phyloP scores from a whole-genome alignment of 2,329 filamentous ascomycete genomes.

The Colletotrichum higginsianum region DNA sequence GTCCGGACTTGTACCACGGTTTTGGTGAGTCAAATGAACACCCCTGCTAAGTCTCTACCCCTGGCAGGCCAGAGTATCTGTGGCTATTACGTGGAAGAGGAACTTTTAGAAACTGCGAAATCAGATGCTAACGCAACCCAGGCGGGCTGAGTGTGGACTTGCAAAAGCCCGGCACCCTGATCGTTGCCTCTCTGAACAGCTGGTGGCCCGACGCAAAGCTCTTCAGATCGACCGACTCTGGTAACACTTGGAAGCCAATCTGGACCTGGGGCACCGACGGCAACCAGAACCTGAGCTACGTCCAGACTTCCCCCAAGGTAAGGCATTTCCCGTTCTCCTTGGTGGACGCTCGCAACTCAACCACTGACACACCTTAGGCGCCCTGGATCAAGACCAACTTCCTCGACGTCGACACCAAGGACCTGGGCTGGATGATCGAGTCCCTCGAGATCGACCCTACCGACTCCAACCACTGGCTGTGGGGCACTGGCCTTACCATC shows the following conservation, averaged over 20 bases:
- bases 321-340: too few species aligned
- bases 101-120: rapidly evolving
- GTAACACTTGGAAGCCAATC: slow-evolving; percentile 66
- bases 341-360: too few species aligned
- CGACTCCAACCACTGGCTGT: slow-evolving; percentile 73
- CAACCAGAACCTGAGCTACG: slow-evolving; percentile 61
- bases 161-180: slow-evolving; percentile 68
- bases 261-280: slow-evolving; percentile 68
- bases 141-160: slow-evolving; percentile 66
- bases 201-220: slow-evolving; percentile 74
- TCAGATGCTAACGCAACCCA: neutral
- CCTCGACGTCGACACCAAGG: slow-evolving; percentile 62
- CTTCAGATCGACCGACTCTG: slow-evolving; percentile 70
- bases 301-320: slow-evolving; percentile 58
- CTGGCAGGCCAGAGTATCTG: rapidly evolving
- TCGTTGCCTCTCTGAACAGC: slow-evolving; percentile 70
- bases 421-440: slow-evolving; percentile 75
- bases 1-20: slow-evolving; percentile 64
- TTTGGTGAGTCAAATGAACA: slow-evolving; percentile 57
- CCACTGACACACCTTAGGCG: slow-evolving; percentile 47
- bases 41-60: too few species aligned
- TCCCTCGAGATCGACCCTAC: slow-evolving; percentile 70
- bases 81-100: neutral
- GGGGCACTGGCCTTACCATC: slow-evolving; percentile 69
- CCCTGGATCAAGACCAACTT: slow-evolving; percentile 70